phyloP scores from a whole-genome alignment of 108 stramenopile species.

The Aurantiochytrium sp. region DNA sequence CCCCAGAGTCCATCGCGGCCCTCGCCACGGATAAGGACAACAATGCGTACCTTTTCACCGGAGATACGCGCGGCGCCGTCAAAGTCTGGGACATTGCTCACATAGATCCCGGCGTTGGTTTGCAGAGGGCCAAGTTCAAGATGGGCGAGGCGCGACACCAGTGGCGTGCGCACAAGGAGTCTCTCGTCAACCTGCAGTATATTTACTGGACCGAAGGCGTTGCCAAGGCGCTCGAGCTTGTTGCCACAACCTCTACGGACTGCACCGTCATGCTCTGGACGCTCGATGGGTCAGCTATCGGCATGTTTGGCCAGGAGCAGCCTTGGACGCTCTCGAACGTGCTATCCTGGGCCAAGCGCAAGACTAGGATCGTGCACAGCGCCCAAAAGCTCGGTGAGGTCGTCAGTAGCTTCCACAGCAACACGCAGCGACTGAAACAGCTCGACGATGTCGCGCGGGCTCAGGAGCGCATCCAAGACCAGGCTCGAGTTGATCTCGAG shows the following conservation, averaged over 20 bases:
- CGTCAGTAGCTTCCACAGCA: not conserved
- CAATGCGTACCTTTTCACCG: not conserved
- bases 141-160: not conserved
- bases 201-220: not conserved
- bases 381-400: not conserved
- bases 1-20: not conserved
- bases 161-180: not conserved
- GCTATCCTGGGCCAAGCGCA: not conserved
- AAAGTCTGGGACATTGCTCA: not conserved
- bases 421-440: not conserved
- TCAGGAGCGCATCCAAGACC: not conserved
- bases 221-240: not conserved
- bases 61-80: not conserved
- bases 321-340: not conserved
- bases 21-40: not conserved
- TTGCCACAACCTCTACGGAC: not conserved
- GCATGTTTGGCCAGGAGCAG: slow-evolving; percentile 11
- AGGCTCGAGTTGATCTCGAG: not conserved
- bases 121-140: not conserved
- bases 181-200: not conserved
- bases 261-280: slow-evolving; percentile 16
- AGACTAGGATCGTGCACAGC: not conserved
- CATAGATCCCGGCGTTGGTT: not conserved
- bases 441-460: not conserved
- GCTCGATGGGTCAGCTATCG: not conserved